These are phyloP conservation scores for Astrothelium macrocarpum DNA, from an alignment of 495 filamentous ascomycete genomes.

Conservation along the genomic window DNA sequence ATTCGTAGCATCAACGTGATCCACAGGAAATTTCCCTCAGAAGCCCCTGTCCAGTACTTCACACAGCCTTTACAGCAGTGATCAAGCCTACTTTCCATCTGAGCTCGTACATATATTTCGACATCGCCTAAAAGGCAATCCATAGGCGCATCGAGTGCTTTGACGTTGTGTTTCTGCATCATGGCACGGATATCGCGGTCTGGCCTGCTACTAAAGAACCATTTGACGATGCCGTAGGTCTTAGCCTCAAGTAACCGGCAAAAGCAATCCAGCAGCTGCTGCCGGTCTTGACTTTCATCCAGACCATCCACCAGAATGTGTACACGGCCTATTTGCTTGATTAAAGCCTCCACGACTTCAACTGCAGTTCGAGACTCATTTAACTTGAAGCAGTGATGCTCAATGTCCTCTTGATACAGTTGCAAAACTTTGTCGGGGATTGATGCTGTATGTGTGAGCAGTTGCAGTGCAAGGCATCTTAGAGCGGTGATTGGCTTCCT, in stretches of 20 bases:
- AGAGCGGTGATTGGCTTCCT: constrained; percentile 21
- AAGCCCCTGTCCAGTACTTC: constrained; percentile 5
- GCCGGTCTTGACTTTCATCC: constrained; percentile 26
- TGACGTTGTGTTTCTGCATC: constrained; percentile 11
- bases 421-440: constrained; percentile 21
- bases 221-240: constrained; percentile 28
- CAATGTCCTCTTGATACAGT: constrained; percentile 20
- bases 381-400: constrained; percentile 16
- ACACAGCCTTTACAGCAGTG: constrained; percentile 14
- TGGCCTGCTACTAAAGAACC: constrained; percentile 29
- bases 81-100: background rate
- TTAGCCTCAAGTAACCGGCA: constrained; percentile 14
- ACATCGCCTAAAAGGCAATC: constrained; percentile 23
- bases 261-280: constrained; percentile 11
- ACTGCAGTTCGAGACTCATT: constrained; percentile 11
- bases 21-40: constrained; percentile 29
- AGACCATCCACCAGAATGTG: constrained; percentile 29
- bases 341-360: constrained; percentile 20
- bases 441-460: constrained; percentile 16
- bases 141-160: constrained; percentile 14
- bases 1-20: constrained; percentile 21
- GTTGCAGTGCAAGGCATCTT: constrained; percentile 25
- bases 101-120: constrained; percentile 13
- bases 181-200: constrained; percentile 21
- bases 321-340: constrained; percentile 21